These are phyloP conservation scores for Alternaria atra DNA, from an alignment of 2,329 filamentous ascomycete species.

Conservation along the genomic window DNA sequence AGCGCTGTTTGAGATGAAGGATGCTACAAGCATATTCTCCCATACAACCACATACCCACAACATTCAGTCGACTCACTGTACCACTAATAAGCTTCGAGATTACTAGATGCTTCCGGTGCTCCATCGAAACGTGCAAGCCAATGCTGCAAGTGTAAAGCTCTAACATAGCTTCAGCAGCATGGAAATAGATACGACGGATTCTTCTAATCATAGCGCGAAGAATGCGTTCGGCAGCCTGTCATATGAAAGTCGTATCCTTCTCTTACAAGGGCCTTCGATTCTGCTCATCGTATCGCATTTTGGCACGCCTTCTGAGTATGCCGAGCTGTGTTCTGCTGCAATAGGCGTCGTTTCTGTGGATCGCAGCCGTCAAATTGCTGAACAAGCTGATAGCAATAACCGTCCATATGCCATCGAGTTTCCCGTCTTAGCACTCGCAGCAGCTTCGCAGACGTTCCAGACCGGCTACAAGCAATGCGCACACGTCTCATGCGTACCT, in stretches of 20 bases:
- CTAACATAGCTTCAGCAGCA: background rate
- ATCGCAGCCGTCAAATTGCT: slow-evolving; percentile 12
- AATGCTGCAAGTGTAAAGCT: background rate
- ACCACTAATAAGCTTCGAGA: background rate
- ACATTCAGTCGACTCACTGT: background rate
- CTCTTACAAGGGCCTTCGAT: slow-evolving; percentile 8
- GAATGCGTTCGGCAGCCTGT: background rate
- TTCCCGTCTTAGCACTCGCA: slow-evolving; percentile 7
- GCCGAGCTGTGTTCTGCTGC: slow-evolving; percentile 9
- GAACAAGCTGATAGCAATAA: slow-evolving; percentile 9
- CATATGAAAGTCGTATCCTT: background rate
- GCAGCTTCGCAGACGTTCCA: slow-evolving; percentile 7
- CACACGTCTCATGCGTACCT: background rate
- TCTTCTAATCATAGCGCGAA: background rate
- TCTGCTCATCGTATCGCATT: slow-evolving; percentile 3
- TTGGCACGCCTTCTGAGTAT: slow-evolving; percentile 3
- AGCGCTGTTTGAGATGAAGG: background rate
- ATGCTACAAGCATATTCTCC: background rate
- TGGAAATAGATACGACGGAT: background rate
- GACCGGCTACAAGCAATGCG: background rate
- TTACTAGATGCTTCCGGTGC: background rate
- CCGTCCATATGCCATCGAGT: slow-evolving; percentile 9
- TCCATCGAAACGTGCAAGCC: background rate
- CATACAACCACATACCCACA: background rate
- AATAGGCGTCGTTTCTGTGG: slow-evolving; percentile 1